phyloP scores from a whole-genome alignment of 2,329 filamentous ascomycete genomes.

The Phaeosphaeria sp. region DNA sequence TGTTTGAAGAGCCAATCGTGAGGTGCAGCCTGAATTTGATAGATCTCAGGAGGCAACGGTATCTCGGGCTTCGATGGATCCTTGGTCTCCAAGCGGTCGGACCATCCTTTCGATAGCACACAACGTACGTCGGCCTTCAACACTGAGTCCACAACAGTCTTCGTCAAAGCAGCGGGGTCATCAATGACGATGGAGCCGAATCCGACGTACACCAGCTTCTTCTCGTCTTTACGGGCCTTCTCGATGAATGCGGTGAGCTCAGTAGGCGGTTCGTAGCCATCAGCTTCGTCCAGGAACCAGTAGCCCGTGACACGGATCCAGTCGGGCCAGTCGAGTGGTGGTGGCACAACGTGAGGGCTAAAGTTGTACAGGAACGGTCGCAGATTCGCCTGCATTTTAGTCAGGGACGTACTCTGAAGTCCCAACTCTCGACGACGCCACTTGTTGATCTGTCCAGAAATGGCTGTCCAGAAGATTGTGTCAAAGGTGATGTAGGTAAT shows the following conservation, averaged over 20 bases:
- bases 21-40: conserved; percentile 86
- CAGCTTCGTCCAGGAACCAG: conserved; percentile 88
- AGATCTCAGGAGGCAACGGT: conserved; percentile 78
- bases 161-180: conserved; percentile 85
- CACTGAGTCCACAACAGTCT: conserved; percentile 92
- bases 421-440: conserved; percentile 86
- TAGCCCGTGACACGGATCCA: conserved; percentile 98
- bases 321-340: conserved; percentile 92
- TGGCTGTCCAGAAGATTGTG: conserved; percentile 94
- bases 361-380: conserved; percentile 99
- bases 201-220: conserved; percentile 95
- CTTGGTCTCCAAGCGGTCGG: conserved; percentile 74
- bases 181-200: conserved; percentile 96
- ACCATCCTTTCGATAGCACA: conserved; percentile 97
- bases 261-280: conserved; percentile 73
- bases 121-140: conserved; percentile 91
- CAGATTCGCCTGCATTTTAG: conserved; percentile 94
- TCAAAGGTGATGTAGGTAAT: conserved; percentile 97
- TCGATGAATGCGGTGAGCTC: conserved; percentile 83
- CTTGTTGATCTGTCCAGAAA: conserved; percentile 86
- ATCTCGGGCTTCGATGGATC: conserved; percentile 68
- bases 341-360: conserved; percentile 89
- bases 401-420: conserved; percentile 79
- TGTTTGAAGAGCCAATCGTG: conserved; percentile 97
- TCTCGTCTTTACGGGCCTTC: conserved; percentile 79